Evolutionary conservation across 139 green algal species (phyloP).

Genomic region (Picocystis salinarum): DNA sequence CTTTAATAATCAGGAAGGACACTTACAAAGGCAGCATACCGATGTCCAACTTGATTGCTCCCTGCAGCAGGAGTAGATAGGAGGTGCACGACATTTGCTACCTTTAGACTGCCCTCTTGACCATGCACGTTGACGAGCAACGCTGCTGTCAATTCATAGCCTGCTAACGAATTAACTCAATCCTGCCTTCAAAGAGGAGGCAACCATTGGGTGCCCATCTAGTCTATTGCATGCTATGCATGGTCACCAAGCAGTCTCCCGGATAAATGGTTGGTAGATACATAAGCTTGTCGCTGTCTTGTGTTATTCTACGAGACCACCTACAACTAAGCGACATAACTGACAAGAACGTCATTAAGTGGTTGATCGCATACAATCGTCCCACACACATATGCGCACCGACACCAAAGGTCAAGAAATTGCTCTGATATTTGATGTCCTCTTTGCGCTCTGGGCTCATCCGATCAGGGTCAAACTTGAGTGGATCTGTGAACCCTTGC

Average conservation of each 20-base stretch:
- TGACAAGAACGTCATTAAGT: conserved; percentile 52
- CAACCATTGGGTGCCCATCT: no score
- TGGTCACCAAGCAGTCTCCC: conserved; percentile 40
- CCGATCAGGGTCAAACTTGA: conserved; percentile 61
- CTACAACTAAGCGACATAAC: conserved; percentile 36
- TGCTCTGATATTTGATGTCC: conserved; percentile 39
- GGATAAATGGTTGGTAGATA: conserved; percentile 78
- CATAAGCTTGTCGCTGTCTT: conserved; percentile 13
- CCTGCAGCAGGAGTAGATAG: no score
- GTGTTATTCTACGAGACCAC: conserved; percentile 29
- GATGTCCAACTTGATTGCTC: no score
- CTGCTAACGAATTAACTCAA: no score
- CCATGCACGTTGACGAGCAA: no score
- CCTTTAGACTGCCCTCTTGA: no score
- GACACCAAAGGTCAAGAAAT: conserved; percentile 66
- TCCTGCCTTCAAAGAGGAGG: no score
- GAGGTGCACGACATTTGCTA: no score
- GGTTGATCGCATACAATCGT: conserved; percentile 60
- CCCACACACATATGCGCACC: conserved; percentile 74
- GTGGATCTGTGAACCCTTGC: conserved; percentile 41
- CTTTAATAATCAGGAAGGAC: no score
- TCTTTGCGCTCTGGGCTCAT: conserved; percentile 55
- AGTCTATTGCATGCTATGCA: no score
- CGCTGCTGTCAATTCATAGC: no score
- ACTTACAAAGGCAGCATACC: no score